These are phyloP conservation scores for Pseudogymnoascus sp. DNA, from an alignment of 2,329 filamentous ascomycete species.

Conservation along the genomic window DNA sequence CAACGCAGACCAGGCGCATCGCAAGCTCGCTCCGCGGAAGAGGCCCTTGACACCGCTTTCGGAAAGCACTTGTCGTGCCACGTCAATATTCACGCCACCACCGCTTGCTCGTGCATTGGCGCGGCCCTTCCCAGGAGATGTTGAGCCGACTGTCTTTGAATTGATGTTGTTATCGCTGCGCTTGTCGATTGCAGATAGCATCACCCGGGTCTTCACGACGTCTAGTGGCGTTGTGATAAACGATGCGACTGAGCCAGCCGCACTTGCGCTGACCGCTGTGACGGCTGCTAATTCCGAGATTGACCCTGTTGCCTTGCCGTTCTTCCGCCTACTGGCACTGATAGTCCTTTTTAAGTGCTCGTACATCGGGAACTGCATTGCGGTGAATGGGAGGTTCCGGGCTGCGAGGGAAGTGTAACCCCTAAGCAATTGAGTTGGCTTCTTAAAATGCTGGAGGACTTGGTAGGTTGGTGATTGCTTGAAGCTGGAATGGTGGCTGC, in stretches of 20 bases:
- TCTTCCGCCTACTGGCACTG: conserved; percentile 34
- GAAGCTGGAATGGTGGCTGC: conserved; percentile 36
- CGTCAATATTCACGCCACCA: conserved; percentile 36
- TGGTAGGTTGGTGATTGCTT: conserved; percentile 43
- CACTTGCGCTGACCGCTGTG: conserved; percentile 65
- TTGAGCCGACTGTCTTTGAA: not conserved
- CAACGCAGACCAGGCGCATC: conserved; percentile 72
- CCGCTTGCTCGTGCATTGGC: conserved; percentile 17
- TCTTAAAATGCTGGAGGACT: conserved; percentile 49
- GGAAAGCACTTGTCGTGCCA: conserved; percentile 56
- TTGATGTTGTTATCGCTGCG: conserved; percentile 14
- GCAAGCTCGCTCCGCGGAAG: conserved; percentile 67
- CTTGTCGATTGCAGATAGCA: conserved; percentile 55
- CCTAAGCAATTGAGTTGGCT: conserved; percentile 47
- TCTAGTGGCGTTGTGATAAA: conserved; percentile 83
- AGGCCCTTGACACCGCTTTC: conserved; percentile 65
- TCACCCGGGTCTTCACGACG: conserved; percentile 83
- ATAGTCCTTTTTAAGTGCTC: conserved; percentile 58
- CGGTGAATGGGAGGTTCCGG: conserved; percentile 79
- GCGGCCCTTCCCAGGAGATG: conserved; percentile 21
- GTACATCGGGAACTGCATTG: conserved; percentile 81
- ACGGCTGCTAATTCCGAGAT: conserved; percentile 61
- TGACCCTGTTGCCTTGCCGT: conserved; percentile 18
- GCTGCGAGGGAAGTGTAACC: conserved; percentile 78
- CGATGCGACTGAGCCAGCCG: conserved; percentile 66